A percentile compares a stretch with the other conserved stretches of the same genome.
Evolutionary conservation across 257 asterid species (phyloP).

Genomic region (Leptodermis oblonga): DNA sequence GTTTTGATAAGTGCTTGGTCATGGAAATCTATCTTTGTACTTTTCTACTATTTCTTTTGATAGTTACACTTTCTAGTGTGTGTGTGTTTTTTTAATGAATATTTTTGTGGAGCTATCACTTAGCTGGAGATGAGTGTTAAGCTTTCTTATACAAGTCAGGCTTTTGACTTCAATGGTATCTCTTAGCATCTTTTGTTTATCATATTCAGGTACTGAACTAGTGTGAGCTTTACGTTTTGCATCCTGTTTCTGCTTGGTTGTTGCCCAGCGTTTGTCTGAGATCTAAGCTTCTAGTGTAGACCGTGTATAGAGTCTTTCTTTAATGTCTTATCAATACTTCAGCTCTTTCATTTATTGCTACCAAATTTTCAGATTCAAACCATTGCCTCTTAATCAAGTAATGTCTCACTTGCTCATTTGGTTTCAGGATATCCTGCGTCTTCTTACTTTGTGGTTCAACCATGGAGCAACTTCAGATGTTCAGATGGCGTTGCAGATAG

Average conservation of each 20-base stretch:
- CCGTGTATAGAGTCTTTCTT: not conserved
- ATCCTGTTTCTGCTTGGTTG: not conserved
- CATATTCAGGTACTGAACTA: not conserved
- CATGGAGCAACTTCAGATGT: slow-evolving; percentile 98
- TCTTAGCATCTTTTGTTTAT: slow-evolving; percentile 1
- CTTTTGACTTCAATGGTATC: not conserved
- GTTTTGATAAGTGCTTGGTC: not conserved
- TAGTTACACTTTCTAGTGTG: not conserved
- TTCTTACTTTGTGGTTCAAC: slow-evolving; percentile 99
- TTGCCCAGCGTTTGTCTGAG: not conserved
- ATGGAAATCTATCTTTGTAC: not conserved
- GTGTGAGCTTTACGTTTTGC: not conserved
- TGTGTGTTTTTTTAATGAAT: not conserved
- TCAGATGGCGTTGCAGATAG: slow-evolving; percentile 90
- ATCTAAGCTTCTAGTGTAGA: not conserved
- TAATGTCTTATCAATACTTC: not conserved
- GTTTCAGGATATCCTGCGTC: slow-evolving; percentile 93
- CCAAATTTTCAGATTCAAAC: not conserved
- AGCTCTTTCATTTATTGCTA: not conserved
- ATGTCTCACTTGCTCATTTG: slow-evolving; percentile 10
- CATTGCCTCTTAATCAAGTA: not conserved
- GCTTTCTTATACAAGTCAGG: not conserved
- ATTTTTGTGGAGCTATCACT: not conserved
- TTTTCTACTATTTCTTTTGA: not conserved
- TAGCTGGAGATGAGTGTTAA: not conserved